These are phyloP conservation scores for Gigaspora rosea DNA, from an alignment of 192 early-diverging fungal genomes.

Conservation along the genomic window DNA sequence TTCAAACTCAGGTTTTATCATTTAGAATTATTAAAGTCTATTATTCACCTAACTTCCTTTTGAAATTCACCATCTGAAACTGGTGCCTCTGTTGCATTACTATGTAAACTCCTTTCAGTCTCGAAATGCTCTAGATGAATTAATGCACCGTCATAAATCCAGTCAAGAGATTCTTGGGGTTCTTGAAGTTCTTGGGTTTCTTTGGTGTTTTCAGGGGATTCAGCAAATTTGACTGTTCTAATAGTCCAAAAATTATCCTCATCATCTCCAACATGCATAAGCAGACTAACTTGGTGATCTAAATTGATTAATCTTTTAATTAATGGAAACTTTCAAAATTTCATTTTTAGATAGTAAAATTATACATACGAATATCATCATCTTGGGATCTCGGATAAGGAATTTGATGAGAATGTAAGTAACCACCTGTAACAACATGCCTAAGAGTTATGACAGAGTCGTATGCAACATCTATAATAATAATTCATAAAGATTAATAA, in stretches of 20 bases:
- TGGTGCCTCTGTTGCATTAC: constrained; percentile 68
- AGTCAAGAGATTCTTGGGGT: constrained; percentile 40
- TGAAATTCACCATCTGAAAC: constrained; percentile 71
- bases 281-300: constrained; percentile 50
- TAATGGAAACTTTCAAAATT: background rate
- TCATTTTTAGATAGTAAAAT: background rate
- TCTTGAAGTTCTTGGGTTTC: too few relatives aligned
- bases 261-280: constrained; percentile 59
- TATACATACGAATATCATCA: constrained; percentile 69
- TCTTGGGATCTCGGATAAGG: constrained; percentile 53
- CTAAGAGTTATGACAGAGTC: constrained; percentile 64
- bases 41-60: constrained; percentile 70
- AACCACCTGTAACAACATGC: constrained; percentile 79
- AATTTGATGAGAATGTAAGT: constrained; percentile 70
- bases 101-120: constrained; percentile 67
- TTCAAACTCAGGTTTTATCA: too few relatives aligned
- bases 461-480: constrained; percentile 59
- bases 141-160: constrained; percentile 69
- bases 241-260: constrained; percentile 84
- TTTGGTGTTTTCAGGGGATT: too few relatives aligned
- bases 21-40: too few relatives aligned
- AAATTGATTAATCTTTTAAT: background rate
- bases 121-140: constrained; percentile 70
- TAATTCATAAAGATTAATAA: background rate
- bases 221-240: too few relatives aligned